Conservation (phyloP, 441 rosid genomes). For the Isatis lusitanica region DNA sequence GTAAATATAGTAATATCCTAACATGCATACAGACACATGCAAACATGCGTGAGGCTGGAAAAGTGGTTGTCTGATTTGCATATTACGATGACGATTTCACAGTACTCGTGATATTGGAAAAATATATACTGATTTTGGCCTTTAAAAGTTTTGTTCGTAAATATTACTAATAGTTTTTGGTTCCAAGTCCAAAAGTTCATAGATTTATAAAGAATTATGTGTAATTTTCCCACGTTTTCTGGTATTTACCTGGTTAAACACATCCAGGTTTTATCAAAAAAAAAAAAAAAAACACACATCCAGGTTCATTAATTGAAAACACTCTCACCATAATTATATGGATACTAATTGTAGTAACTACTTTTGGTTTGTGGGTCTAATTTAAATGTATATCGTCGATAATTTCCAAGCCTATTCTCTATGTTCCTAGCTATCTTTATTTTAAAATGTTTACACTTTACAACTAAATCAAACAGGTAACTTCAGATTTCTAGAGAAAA, state of each 20-base stretch:
- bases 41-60: conserved; percentile 10
- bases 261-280: not conserved
- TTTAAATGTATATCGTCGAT: not conserved
- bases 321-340: not conserved
- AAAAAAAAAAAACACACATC: too few species aligned
- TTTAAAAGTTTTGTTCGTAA: not conserved
- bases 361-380: not conserved
- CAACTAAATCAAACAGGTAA: not conserved
- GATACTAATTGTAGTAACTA: not conserved
- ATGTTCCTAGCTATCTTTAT: not conserved
- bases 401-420: not conserved
- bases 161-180: not conserved
- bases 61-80: conserved; percentile 23
- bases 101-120: not conserved
- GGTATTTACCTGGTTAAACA: not conserved
- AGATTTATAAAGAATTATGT: not conserved
- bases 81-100: not conserved
- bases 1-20: not conserved
- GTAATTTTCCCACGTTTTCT: not conserved
- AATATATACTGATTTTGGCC: not conserved
- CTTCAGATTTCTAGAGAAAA: not conserved
- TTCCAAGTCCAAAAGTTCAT: not conserved
- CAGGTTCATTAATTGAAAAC: not conserved
- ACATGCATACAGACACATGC: conserved; percentile 10
- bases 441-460: not conserved